These are phyloP conservation scores for Apiotrichum montevideense DNA, from an alignment of 1,284 basidiomycete genomes.

Conservation along the genomic window DNA sequence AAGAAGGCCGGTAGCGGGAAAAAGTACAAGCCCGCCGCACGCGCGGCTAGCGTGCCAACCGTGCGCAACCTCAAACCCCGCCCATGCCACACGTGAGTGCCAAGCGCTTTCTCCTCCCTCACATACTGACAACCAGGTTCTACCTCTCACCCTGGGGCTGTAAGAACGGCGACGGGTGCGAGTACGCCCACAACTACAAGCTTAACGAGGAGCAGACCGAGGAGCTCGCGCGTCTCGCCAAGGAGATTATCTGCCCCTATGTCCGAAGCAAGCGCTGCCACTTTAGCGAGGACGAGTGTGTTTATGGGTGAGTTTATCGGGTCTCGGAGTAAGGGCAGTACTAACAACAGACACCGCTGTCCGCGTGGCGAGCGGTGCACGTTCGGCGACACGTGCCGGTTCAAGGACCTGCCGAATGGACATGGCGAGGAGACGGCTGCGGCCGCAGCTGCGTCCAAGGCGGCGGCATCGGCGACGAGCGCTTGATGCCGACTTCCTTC, in stretches of 20 bases:
- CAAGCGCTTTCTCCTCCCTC: too few species aligned
- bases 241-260: constrained; percentile 39
- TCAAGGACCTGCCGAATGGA: constrained; percentile 31
- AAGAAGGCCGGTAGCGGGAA: constrained; percentile 5
- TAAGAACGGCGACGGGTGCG: constrained; percentile 33
- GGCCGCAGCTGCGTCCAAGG: neutral
- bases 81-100: constrained; percentile 15
- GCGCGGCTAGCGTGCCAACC: constrained; percentile 10
- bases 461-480: neutral
- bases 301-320: constrained; percentile 26
- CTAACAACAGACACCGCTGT: constrained; percentile 26
- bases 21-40: constrained; percentile 11
- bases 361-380: constrained; percentile 28
- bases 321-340: too few species aligned
- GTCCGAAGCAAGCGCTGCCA: constrained; percentile 30
- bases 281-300: constrained; percentile 35
- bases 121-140: neutral
- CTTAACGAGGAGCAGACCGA: constrained; percentile 32
- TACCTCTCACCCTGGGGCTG: constrained; percentile 29
- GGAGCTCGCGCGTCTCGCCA: constrained; percentile 33
- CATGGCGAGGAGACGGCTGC: constrained; percentile 25
- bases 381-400: constrained; percentile 37
- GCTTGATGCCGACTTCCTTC: too few species aligned
- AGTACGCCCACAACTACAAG: constrained; percentile 36
- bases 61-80: constrained; percentile 21